Base-by-base conservation (phyloP, 1,284 basidiomycete species). In the Tremellales sp. region DNA sequence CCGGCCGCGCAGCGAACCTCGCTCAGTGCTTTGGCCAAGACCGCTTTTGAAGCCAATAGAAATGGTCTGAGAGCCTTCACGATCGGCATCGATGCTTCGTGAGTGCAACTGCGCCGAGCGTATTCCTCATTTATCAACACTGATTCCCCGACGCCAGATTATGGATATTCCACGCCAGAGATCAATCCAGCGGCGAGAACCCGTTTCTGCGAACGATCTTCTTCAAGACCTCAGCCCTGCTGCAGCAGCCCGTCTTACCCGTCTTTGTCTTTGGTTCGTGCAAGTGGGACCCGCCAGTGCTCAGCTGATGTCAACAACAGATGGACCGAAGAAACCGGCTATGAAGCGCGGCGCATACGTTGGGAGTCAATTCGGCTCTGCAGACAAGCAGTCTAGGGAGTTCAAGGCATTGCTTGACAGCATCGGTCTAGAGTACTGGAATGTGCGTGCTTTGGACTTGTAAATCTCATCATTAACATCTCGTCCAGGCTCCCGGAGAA, bases 391-490 rank as follows among this genome's bases (percentile, higher is more conserved):
- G 45, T 78, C 79, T 8, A 72, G 74, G 45, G 78, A 79, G 16
- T 87, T 91, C 80, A 86, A 88, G 68, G 77, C 78, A 31, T 83
- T 97, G 43, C 82, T 95, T 4, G 82, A 87, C 43, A 84, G 86
- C 0, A 93, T 93, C 72, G 91, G 92, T 0, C 88, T 89, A 55
- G 86, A 91, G 63, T 89, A 84, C 81, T 78, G 83, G 65, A 82
- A 79, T 65, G 86, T 86, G 58, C 57, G 82, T 74, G 27, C 8
- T 21, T 37, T 26, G 22, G 26, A 45, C 19, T n/a, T n/a, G n/a
- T n/a, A n/a, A n/a, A n/a, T n/a, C n/a, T n/a, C n/a, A n/a, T n/a
- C n/a, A n/a, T n/a, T n/a, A n/a, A n/a, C 5, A 33, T 50, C 35
- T 13, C 25, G 22, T 40, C 19, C 51, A 86, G 81, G 94, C 94